A percentile compares a stretch with the other conserved stretches of the same genome.
phyloP scores from a whole-genome alignment of 495 filamentous ascomycete genomes.

The Rusavskia elegans region DNA sequence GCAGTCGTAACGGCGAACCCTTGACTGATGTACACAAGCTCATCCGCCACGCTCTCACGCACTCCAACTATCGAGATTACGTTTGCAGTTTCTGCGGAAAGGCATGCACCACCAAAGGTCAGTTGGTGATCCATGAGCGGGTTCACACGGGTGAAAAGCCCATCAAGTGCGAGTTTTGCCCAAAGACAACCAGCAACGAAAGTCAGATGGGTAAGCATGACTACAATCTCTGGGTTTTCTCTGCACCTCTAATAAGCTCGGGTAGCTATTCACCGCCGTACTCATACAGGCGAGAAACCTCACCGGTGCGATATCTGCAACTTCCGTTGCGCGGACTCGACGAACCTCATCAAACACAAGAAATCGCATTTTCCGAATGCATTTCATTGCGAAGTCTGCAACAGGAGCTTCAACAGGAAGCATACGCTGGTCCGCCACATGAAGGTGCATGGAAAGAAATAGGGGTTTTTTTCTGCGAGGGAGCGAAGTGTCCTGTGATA shows the following conservation, averaged over 20 bases:
- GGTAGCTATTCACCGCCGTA: conserved; percentile 35
- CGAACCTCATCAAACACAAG: conserved; percentile 11
- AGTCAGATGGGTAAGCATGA: background rate
- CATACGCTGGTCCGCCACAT: conserved; percentile 41
- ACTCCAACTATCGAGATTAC: background rate
- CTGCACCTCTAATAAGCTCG: conserved; percentile 3
- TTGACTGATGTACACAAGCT: background rate
- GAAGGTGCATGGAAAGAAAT: conserved; percentile 15
- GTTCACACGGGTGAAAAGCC: conserved; percentile 34
- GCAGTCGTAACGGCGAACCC: background rate
- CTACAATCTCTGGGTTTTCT: background rate
- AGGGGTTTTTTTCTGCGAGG: background rate
- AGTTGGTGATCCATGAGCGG: conserved; percentile 29
- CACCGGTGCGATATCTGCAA: conserved; percentile 23
- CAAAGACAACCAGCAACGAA: background rate
- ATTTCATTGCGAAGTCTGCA: conserved; percentile 4
- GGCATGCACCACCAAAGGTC: conserved; percentile 22
- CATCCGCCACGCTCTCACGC: background rate
- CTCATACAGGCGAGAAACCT: conserved; percentile 35
- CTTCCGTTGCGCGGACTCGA: conserved; percentile 9
- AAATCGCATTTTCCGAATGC: conserved; percentile 8
- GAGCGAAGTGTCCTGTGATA: too few species aligned
- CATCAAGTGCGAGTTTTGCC: conserved; percentile 21
- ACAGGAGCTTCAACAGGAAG: conserved; percentile 5
- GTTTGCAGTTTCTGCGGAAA: conserved; percentile 23